Conservation (phyloP, 495 filamentous ascomycete genomes). For the Xylaria intraflava region DNA sequence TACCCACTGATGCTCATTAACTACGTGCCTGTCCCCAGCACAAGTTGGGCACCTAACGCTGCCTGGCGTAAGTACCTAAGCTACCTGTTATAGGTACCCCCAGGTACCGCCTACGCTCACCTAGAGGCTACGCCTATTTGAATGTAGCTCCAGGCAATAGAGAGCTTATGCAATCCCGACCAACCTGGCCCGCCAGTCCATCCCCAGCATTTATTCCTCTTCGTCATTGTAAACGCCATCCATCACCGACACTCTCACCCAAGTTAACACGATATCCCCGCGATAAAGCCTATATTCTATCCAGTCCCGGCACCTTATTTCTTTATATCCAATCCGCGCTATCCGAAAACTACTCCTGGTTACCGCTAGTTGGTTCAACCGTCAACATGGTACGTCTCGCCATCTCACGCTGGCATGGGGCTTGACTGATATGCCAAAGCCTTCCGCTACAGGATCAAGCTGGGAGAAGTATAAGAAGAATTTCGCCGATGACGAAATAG, state of each 20-base stretch:
- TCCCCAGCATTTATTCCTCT: not conserved
- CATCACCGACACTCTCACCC: slow-evolving; percentile 4
- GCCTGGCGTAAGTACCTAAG: not conserved
- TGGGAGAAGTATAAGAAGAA: slow-evolving; percentile 99
- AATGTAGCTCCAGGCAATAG: slow-evolving; percentile 23
- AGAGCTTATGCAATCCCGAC: slow-evolving; percentile 21
- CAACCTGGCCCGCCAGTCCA: not conserved
- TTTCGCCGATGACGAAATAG: slow-evolving; percentile 90
- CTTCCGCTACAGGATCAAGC: slow-evolving; percentile 83
- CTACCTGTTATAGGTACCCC: not conserved
- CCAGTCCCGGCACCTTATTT: not conserved
- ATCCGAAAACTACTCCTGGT: not conserved
- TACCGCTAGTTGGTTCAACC: not conserved
- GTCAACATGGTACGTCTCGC: slow-evolving; percentile 21
- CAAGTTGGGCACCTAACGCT: no score
- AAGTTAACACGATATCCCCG: not conserved
- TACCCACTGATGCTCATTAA: no score
- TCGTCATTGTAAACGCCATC: not conserved
- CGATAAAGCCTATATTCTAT: not conserved
- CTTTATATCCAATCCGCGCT: not conserved
- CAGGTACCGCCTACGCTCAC: not conserved
- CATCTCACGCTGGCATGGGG: not conserved
- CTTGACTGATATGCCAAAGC: slow-evolving; percentile 38
- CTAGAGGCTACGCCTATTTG: not conserved
- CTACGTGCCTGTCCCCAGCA: no score